These are phyloP conservation scores for Dendrobium chrysotoxum DNA, from an alignment of 106 monocot species.

Conservation along the genomic window DNA sequence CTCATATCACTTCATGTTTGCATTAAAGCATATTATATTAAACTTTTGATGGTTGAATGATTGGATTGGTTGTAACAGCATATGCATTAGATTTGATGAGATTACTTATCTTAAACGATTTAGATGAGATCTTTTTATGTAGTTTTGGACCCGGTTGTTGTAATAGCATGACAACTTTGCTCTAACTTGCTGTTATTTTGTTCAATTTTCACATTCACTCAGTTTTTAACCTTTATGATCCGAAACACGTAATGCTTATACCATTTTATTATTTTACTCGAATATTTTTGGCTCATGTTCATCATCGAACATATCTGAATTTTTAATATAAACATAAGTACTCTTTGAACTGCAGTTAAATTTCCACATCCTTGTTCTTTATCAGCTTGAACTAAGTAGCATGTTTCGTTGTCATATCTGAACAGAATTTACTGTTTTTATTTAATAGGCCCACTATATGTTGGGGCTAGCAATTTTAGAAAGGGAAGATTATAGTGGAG, in stretches of 20 bases:
- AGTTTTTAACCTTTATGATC: background rate
- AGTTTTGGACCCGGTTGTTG: background rate
- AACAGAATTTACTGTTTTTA: background rate
- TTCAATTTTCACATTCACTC: background rate
- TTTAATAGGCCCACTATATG: constrained; percentile 54
- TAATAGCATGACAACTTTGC: background rate
- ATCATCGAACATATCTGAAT: background rate
- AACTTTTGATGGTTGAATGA: background rate
- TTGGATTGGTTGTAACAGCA: background rate
- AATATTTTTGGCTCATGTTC: background rate
- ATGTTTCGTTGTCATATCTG: background rate
- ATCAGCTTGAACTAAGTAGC: background rate
- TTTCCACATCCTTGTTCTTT: background rate
- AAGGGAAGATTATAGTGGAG: constrained; percentile 31
- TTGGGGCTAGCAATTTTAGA: constrained; percentile 58
- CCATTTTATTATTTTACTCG: background rate
- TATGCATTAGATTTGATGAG: background rate
- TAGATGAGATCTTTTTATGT: background rate
- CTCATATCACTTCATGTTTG: background rate
- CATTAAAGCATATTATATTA: background rate
- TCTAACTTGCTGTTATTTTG: background rate
- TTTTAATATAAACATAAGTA: background rate
- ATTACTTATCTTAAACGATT: background rate
- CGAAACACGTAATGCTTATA: background rate
- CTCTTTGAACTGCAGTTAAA: background rate